Conservation (phyloP, 257 asterid genomes). For the Linaria vulgaris region DNA sequence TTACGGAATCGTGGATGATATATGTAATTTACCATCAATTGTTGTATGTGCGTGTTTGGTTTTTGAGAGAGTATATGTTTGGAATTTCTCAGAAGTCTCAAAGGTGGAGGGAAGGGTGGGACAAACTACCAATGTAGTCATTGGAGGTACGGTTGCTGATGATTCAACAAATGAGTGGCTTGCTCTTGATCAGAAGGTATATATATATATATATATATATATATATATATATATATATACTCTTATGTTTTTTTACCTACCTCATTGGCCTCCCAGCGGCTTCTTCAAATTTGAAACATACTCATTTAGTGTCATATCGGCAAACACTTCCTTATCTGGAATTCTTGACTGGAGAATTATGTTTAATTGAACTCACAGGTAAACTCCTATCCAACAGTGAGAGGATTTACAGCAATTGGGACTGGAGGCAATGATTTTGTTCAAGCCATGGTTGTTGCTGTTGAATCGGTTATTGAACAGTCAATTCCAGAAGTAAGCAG, state of each 20-base stretch:
- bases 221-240: no score
- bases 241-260: no score
- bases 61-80: conserved; percentile 14
- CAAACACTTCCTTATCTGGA: background rate
- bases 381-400: conserved; percentile 83
- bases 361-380: conserved; percentile 51
- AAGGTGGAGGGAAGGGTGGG: conserved; percentile 88
- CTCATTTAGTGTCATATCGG: background rate
- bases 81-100: conserved; percentile 63
- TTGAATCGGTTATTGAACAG: conserved; percentile 78
- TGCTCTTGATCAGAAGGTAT: conserved; percentile 76
- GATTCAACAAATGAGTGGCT: conserved; percentile 86
- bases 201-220: no score
- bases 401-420: conserved; percentile 96
- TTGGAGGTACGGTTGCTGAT: conserved; percentile 83
- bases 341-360: conserved; percentile 5
- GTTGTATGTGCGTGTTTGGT: conserved; percentile 13
- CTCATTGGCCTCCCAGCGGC: background rate
- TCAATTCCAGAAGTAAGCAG: conserved; percentile 71
- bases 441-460: conserved; percentile 93
- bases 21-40: conserved; percentile 11
- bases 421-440: conserved; percentile 95
- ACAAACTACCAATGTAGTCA: conserved; percentile 81
- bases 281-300: background rate
- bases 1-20: background rate